Conservation (phyloP, 768 basidiomycete species). For the Cystobasidium onofrii region DNA sequence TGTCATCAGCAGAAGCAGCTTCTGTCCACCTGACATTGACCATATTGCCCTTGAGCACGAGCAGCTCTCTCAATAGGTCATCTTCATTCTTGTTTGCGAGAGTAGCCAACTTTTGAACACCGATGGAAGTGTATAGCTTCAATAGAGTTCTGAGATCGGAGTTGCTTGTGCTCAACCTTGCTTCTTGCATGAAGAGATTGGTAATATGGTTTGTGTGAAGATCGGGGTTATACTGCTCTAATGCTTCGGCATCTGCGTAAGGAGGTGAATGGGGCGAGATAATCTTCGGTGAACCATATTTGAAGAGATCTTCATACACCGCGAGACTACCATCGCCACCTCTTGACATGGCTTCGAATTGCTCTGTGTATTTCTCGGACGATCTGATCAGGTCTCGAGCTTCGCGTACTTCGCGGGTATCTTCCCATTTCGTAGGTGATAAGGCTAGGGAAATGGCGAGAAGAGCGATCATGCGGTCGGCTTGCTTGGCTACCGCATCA, state of each 20-base stretch:
- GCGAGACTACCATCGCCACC: constrained; percentile 66
- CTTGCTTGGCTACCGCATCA: constrained; percentile 83
- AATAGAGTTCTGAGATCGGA: constrained; percentile 83
- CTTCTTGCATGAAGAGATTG: constrained; percentile 72
- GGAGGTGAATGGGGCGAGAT: constrained; percentile 90
- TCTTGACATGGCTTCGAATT: constrained; percentile 71
- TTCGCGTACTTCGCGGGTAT: constrained; percentile 72
- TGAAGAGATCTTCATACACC: constrained; percentile 84
- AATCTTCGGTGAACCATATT: constrained; percentile 92
- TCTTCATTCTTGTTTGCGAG: constrained; percentile 91
- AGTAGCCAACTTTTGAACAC: constrained; percentile 78
- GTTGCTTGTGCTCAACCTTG: constrained; percentile 64
- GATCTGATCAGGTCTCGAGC: constrained; percentile 55
- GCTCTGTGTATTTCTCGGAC: constrained; percentile 89
- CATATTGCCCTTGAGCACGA: constrained; percentile 86
- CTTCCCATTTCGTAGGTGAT: constrained; percentile 73
- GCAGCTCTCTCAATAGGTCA: constrained; percentile 88
- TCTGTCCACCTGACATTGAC: constrained; percentile 60
- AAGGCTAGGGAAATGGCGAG: constrained; percentile 88
- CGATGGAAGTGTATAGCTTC: constrained; percentile 89
- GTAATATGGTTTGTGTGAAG: constrained; percentile 78
- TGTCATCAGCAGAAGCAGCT: constrained; percentile 36
- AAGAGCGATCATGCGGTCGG: constrained; percentile 93
- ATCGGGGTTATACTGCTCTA: constrained; percentile 52
- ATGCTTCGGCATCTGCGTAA: constrained; percentile 53